Percentiles rank a stretch among this genome's conserved stretches.
Conservation (phyloP, 2,329 filamentous ascomycete species). For the Lachnellula arida region DNA sequence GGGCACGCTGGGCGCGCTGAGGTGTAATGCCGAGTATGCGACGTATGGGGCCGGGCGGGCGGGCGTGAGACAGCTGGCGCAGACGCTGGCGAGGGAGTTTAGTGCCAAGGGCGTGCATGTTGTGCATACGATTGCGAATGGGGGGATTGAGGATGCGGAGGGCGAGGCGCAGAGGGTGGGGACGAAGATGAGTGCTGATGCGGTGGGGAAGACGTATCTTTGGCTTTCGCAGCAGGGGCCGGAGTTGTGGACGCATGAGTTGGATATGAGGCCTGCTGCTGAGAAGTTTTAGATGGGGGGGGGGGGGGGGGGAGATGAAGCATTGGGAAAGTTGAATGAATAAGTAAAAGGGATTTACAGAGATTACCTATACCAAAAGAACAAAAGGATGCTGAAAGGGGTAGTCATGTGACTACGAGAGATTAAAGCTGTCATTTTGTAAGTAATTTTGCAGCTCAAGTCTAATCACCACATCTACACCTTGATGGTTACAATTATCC, state of each 20-base stretch:
- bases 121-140: conserved; percentile 55
- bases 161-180: conserved; percentile 41
- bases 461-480: too few relatives aligned
- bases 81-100: conserved; percentile 52
- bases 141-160: conserved; percentile 46
- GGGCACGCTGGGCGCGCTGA: conserved; percentile 48
- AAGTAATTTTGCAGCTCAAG: too few relatives aligned
- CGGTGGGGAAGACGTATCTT: conserved; percentile 52
- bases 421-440: too few relatives aligned
- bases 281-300: neutral
- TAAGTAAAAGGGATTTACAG: too few relatives aligned
- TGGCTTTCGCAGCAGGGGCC: conserved; percentile 41
- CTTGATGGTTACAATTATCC: too few relatives aligned
- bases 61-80: conserved; percentile 50
- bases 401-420: too few relatives aligned
- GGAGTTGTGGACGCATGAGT: conserved; percentile 35
- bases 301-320: too few relatives aligned
- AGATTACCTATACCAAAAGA: too few relatives aligned
- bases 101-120: conserved; percentile 53
- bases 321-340: too few relatives aligned
- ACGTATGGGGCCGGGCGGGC: conserved; percentile 51
- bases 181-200: conserved; percentile 54
- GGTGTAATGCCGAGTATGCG: conserved; percentile 49
- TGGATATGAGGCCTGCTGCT: conserved; percentile 7
- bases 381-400: too few relatives aligned